These are phyloP conservation scores for Escallonia rubra DNA, from an alignment of 129 eudicot species.

Conservation along the genomic window DNA sequence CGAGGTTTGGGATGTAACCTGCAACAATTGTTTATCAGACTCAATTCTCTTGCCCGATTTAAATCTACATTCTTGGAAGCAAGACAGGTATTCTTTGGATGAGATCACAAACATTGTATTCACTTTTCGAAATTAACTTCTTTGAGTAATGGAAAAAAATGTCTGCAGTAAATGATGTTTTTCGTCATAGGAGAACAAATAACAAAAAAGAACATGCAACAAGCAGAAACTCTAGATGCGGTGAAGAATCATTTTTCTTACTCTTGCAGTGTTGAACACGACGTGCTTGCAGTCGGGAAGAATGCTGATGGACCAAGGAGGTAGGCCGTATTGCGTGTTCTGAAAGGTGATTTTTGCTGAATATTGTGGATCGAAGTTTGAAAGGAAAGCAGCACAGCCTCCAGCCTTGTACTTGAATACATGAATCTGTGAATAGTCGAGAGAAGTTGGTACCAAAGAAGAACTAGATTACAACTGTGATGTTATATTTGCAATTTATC, in stretches of 20 bases:
- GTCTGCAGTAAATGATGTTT: too few species aligned
- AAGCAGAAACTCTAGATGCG: background rate
- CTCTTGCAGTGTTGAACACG: slow-evolving; percentile 83
- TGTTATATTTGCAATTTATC: background rate
- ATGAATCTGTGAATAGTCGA: slow-evolving; percentile 47
- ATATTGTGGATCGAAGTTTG: slow-evolving; percentile 53
- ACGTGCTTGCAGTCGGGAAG: slow-evolving; percentile 88
- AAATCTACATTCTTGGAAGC: background rate
- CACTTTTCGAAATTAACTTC: too few species aligned
- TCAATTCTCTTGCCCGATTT: background rate
- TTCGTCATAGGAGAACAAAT: too few species aligned
- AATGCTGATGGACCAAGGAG: slow-evolving; percentile 93
- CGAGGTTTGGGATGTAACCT: slow-evolving; percentile 50
- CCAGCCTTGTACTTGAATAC: slow-evolving; percentile 67
- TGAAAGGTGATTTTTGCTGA: slow-evolving; percentile 47
- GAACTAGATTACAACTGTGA: background rate
- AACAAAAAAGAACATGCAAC: background rate
- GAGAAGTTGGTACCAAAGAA: slow-evolving; percentile 2
- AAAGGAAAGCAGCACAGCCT: slow-evolving; percentile 81
- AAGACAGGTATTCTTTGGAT: too few species aligned
- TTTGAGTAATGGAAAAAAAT: too few species aligned
- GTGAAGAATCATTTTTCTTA: slow-evolving; percentile 20
- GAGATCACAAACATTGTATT: too few species aligned
- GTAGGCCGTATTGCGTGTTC: slow-evolving; percentile 51
- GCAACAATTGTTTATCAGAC: slow-evolving; percentile 11